Conservation (phyloP, 495 filamentous ascomycete genomes). For the Sordaria brevicollis region DNA sequence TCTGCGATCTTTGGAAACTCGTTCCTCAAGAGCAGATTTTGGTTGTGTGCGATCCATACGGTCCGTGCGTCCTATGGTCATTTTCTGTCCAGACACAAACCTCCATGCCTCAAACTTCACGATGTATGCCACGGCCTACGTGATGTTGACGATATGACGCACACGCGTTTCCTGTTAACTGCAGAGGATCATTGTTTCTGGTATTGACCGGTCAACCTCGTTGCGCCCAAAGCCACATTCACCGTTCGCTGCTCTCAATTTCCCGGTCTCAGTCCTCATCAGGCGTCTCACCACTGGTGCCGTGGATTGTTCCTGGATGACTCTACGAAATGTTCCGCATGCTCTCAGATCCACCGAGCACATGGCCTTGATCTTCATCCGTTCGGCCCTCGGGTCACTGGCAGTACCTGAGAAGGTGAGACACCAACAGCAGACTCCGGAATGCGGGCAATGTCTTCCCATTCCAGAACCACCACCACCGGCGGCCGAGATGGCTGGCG, state of each 20-base stretch:
- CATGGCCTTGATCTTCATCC: background rate
- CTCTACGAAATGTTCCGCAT: background rate
- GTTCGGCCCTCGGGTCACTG: background rate
- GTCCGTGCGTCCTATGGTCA: background rate
- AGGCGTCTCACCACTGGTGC: background rate
- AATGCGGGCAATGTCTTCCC: slow-evolving; percentile 3
- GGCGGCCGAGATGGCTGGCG: background rate
- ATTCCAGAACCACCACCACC: slow-evolving; percentile 2
- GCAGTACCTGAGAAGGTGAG: background rate
- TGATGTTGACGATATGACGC: background rate
- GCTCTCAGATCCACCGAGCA: background rate
- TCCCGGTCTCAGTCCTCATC: background rate
- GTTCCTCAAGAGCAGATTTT: background rate
- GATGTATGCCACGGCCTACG: background rate
- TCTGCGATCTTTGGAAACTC: background rate
- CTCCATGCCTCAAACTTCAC: background rate
- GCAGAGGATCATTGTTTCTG: background rate
- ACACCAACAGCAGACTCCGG: background rate
- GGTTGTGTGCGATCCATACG: background rate
- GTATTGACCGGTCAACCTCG: background rate
- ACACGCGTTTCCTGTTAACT: background rate
- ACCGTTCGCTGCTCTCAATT: background rate
- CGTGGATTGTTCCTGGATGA: background rate
- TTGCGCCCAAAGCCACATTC: background rate
- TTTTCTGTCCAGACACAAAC: background rate